These are phyloP conservation scores for Coprinopsis strossmayeri DNA, from an alignment of 768 basidiomycete genomes.

Conservation along the genomic window DNA sequence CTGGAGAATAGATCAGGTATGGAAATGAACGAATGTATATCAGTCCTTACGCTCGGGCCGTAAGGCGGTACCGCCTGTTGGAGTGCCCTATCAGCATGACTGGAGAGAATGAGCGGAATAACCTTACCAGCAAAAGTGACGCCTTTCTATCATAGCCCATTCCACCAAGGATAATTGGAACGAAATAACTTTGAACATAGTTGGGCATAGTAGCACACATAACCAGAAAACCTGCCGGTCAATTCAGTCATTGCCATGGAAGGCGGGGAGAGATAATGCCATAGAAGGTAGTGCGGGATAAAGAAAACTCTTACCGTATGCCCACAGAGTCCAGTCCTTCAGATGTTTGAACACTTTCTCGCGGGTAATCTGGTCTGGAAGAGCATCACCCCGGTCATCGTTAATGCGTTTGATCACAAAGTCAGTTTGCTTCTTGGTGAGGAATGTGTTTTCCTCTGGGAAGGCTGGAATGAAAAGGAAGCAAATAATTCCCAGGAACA, in stretches of 20 bases:
- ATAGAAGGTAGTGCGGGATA: too few species aligned
- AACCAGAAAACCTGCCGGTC: constrained; percentile 30
- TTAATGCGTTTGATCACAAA: constrained; percentile 24
- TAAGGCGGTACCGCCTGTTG: background rate
- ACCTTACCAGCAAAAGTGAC: constrained; percentile 12
- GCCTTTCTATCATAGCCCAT: constrained; percentile 35
- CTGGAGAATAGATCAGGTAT: too few species aligned
- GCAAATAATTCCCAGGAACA: constrained; percentile 17
- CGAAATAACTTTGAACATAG: constrained; percentile 39
- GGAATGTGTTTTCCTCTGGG: constrained; percentile 23
- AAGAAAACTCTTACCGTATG: constrained; percentile 12
- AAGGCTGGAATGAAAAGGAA: constrained; percentile 21
- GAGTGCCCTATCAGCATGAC: too few species aligned
- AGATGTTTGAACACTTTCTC: constrained; percentile 22
- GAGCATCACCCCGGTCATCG: constrained; percentile 25
- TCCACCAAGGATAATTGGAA: constrained; percentile 38
- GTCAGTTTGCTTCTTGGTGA: constrained; percentile 22
- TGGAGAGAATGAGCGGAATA: background rate
- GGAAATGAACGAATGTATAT: background rate
- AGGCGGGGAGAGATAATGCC: too few species aligned
- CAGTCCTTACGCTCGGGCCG: background rate
- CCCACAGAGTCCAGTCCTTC: constrained; percentile 27
- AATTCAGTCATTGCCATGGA: background rate
- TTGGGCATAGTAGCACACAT: constrained; percentile 37
- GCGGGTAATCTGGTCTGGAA: constrained; percentile 22